phyloP scores from a whole-genome alignment of 768 basidiomycete species.

The Terana coerulea region DNA sequence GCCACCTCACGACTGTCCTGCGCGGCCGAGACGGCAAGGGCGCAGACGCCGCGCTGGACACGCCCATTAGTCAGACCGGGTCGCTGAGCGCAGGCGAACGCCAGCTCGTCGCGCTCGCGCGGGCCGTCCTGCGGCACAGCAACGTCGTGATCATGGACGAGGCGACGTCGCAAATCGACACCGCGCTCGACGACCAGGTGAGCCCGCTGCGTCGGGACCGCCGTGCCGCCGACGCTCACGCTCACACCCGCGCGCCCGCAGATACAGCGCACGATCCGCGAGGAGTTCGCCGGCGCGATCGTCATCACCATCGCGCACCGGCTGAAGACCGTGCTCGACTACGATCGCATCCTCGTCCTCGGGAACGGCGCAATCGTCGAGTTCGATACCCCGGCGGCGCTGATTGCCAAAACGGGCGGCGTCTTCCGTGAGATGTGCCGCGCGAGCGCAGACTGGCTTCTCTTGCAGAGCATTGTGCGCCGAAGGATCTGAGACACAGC shows the following conservation, averaged over 20 bases:
- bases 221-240: background rate
- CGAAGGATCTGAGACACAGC: no score
- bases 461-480: conserved; percentile 9
- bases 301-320: conserved; percentile 85
- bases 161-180: conserved; percentile 75
- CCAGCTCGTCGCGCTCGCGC: conserved; percentile 67
- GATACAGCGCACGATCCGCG: conserved; percentile 72
- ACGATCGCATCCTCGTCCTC: conserved; percentile 71
- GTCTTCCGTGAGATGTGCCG: conserved; percentile 67
- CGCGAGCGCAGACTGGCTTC: conserved; percentile 39
- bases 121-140: conserved; percentile 62
- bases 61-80: conserved; percentile 57
- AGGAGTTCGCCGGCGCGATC: conserved; percentile 66
- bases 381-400: conserved; percentile 59
- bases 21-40: conserved; percentile 18
- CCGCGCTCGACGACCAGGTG: conserved; percentile 64
- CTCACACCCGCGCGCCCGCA: conserved; percentile 19
- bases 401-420: conserved; percentile 52
- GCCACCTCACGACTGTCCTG: conserved; percentile 51
- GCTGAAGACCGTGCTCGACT: conserved; percentile 72
- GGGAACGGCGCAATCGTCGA: conserved; percentile 72
- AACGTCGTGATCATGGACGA: conserved; percentile 74
- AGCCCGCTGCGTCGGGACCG: background rate
- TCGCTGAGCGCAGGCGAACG: conserved; percentile 75
- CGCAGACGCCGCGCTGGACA: conserved; percentile 38